phyloP scores from a whole-genome alignment of 148 eudicot species.

The Cornus suecica region DNA sequence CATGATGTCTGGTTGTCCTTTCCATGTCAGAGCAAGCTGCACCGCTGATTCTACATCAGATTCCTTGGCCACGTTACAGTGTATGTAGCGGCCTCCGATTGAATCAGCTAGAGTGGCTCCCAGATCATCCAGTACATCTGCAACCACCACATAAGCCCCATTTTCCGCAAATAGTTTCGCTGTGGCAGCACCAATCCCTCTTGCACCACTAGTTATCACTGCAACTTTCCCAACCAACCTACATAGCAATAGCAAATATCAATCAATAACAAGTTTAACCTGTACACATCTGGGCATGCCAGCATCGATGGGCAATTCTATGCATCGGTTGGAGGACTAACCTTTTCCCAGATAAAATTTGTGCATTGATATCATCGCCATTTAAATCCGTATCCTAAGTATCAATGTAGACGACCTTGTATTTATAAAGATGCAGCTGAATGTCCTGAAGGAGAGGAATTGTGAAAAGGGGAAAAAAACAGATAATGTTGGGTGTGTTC shows the following conservation, averaged over 20 bases:
- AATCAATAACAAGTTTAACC: background rate
- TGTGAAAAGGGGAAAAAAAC: background rate
- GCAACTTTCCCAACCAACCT: constrained; percentile 77
- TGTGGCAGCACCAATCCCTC: constrained; percentile 87
- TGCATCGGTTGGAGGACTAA: background rate
- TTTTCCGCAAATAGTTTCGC: constrained; percentile 54
- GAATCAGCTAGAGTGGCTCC: constrained; percentile 55
- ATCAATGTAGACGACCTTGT: background rate
- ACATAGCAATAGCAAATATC: constrained; percentile 11
- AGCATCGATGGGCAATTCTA: too few species aligned
- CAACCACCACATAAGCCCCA: constrained; percentile 75
- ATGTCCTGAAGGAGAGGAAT: background rate
- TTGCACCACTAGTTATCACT: constrained; percentile 78
- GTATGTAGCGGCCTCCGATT: constrained; percentile 65
- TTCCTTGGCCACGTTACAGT: constrained; percentile 78
- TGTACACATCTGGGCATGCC: too few species aligned
- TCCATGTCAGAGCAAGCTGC: constrained; percentile 55
- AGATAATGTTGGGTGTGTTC: too few species aligned
- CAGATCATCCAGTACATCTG: constrained; percentile 65
- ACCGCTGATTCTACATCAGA: constrained; percentile 59
- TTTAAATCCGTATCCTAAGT: background rate
- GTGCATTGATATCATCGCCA: background rate
- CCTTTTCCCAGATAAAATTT: background rate
- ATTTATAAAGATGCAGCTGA: background rate
- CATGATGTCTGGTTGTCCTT: constrained; percentile 75